A percentile compares a stretch with the other conserved stretches of the same genome.
These are phyloP conservation scores for Fistulifera pelliculosa DNA, from an alignment of 108 stramenopile species.

Conservation along the genomic window DNA sequence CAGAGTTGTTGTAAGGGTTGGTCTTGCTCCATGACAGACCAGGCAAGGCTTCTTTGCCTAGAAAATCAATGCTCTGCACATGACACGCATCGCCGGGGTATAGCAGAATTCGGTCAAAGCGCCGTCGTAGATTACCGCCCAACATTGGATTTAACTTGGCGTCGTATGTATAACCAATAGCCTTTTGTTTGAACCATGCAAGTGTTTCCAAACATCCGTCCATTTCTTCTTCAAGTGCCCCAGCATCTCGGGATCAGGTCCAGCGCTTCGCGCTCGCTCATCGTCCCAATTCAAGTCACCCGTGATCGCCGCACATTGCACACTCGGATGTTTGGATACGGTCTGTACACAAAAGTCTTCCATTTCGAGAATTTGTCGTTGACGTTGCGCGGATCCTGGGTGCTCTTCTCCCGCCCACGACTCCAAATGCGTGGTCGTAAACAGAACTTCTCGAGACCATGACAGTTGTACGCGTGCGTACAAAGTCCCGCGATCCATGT, in stretches of 20 bases:
- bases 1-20: conserved; percentile 26
- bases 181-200: conserved; percentile 6
- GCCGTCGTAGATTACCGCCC: conserved; percentile 37
- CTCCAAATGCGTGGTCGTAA: conserved; percentile 53
- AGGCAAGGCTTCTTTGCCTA: conserved; percentile 36
- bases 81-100: background rate
- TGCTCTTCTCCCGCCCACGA: conserved; percentile 18
- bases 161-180: conserved; percentile 50
- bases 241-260: conserved; percentile 22
- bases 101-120: conserved; percentile 40
- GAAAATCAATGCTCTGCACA: conserved; percentile 7
- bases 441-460: conserved; percentile 9
- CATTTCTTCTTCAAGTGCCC: conserved; percentile 14
- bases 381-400: conserved; percentile 30
- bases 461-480: conserved; percentile 16
- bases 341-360: conserved; percentile 25
- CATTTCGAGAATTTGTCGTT: conserved; percentile 27
- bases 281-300: conserved; percentile 74
- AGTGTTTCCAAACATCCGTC: conserved; percentile 33
- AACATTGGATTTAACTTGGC: conserved; percentile 48
- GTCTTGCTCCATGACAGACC: conserved; percentile 31
- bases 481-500: conserved; percentile 40
- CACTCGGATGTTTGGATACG: conserved; percentile 10
- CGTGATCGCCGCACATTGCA: conserved; percentile 33
- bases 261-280: conserved; percentile 25